phyloP scores from a whole-genome alignment of 306 rosid species.

The Prunus kanzakura region DNA sequence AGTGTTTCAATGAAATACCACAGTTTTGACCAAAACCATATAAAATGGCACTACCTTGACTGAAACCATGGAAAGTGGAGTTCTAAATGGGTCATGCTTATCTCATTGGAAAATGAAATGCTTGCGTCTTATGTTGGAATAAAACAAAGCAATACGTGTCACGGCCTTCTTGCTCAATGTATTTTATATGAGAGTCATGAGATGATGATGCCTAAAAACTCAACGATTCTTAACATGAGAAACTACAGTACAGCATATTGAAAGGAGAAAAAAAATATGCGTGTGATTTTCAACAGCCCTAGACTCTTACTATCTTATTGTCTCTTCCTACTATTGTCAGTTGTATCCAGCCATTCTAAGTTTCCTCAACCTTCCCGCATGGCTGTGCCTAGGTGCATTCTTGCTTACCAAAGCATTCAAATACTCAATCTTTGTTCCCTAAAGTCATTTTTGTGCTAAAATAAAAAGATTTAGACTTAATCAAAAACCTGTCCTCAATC shows the following conservation, averaged over 20 bases:
- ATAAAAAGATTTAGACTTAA: not conserved
- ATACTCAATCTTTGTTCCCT: not conserved
- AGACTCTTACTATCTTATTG: not conserved
- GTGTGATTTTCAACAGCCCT: not conserved
- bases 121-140: not conserved
- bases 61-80: not conserved
- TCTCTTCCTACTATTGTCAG: not conserved
- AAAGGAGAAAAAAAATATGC: not conserved
- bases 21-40: not conserved
- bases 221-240: not conserved
- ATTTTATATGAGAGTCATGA: not conserved
- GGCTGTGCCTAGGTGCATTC: not conserved
- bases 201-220: not conserved
- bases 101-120: not conserved
- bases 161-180: not conserved
- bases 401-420: not conserved
- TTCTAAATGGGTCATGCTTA: not conserved
- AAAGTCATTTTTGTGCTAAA: not conserved
- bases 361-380: not conserved
- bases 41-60: not conserved
- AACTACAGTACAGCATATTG: not conserved
- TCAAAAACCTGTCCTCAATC: not conserved
- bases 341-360: not conserved
- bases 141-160: not conserved
- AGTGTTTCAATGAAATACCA: not conserved